Conservation (phyloP, 805 yeast species). For the Kluyveromyces starmeri region DNA sequence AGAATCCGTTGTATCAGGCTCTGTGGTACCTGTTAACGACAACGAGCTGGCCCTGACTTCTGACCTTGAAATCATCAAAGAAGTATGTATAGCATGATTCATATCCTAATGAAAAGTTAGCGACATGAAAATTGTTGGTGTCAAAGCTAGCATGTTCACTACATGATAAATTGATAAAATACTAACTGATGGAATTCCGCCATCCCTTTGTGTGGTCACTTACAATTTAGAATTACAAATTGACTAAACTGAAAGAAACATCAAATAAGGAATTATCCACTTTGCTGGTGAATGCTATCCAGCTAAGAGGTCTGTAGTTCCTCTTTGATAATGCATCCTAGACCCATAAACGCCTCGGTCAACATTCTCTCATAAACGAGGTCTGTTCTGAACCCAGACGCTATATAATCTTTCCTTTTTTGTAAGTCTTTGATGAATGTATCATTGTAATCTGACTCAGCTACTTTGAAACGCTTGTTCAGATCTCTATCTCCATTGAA, state of each 20-base stretch:
- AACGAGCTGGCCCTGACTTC: slow-evolving; percentile 23
- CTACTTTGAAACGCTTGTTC: slow-evolving; percentile 41
- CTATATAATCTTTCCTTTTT: slow-evolving; percentile 57
- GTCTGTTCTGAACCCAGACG: slow-evolving; percentile 76
- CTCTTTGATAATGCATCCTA: slow-evolving; percentile 67
- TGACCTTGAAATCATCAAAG: slow-evolving; percentile 30
- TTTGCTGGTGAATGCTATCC: slow-evolving; percentile 39
- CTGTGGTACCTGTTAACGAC: slow-evolving; percentile 28
- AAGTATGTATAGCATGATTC: slow-evolving; percentile 18
- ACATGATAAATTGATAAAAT: too few species aligned
- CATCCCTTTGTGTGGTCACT: too few species aligned
- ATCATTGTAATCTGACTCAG: slow-evolving; percentile 42
- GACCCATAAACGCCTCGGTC: slow-evolving; percentile 83
- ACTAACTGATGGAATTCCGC: too few species aligned
- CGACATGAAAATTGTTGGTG: too few species aligned
- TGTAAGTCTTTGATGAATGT: slow-evolving; percentile 49
- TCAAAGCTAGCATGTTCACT: too few species aligned
- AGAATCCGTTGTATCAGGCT: slow-evolving; percentile 27
- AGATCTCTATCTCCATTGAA: slow-evolving; percentile 80
- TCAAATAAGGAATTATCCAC: slow-evolving; percentile 29
- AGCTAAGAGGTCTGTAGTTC: slow-evolving; percentile 46
- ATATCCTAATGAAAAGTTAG: too few species aligned
- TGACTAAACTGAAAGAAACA: slow-evolving; percentile 18
- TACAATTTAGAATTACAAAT: slow-evolving; percentile 26
- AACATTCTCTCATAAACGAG: slow-evolving; percentile 66